phyloP scores from a whole-genome alignment of 1,284 basidiomycete species.

The Fomitopsis palustris region DNA sequence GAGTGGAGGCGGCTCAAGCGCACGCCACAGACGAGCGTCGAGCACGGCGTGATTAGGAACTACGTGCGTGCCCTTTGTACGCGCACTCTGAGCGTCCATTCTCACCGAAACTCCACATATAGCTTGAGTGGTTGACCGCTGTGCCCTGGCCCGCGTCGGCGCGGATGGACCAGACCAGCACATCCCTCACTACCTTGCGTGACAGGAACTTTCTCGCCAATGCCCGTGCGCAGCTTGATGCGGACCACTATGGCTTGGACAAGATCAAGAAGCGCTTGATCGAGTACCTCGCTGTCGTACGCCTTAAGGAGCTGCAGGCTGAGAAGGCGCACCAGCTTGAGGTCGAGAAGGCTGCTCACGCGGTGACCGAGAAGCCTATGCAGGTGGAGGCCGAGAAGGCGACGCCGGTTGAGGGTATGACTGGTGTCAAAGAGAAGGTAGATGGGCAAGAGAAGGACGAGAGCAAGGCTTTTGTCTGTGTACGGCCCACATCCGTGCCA shows the following conservation, averaged over 20 bases:
- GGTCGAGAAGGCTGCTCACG: background rate
- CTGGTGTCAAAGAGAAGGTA: background rate
- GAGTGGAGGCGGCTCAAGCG: constrained; percentile 77
- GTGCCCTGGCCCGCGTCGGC: constrained; percentile 67
- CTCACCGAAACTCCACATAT: constrained; percentile 20
- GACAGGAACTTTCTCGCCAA: constrained; percentile 57
- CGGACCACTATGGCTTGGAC: constrained; percentile 86
- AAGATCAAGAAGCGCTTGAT: constrained; percentile 89
- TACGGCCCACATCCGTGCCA: background rate
- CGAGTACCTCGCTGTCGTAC: constrained; percentile 86
- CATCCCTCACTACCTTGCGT: constrained; percentile 34
- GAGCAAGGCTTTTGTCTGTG: background rate
- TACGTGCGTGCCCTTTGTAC: constrained; percentile 49
- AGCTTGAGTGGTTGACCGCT: constrained; percentile 84
- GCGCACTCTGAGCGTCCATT: background rate
- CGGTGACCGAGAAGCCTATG: no score
- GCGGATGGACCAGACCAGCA: constrained; percentile 15
- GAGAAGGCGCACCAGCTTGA: constrained; percentile 25
- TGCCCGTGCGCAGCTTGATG: constrained; percentile 75
- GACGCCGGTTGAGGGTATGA: background rate
- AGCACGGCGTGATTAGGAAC: constrained; percentile 73
- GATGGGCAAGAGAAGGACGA: background rate
- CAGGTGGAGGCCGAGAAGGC: background rate
- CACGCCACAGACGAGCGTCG: constrained; percentile 74
- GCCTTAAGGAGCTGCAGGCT: constrained; percentile 61